Conservation (phyloP, 225 moss, liverwort and hornwort species). For the Thuidium tamariscinum region DNA sequence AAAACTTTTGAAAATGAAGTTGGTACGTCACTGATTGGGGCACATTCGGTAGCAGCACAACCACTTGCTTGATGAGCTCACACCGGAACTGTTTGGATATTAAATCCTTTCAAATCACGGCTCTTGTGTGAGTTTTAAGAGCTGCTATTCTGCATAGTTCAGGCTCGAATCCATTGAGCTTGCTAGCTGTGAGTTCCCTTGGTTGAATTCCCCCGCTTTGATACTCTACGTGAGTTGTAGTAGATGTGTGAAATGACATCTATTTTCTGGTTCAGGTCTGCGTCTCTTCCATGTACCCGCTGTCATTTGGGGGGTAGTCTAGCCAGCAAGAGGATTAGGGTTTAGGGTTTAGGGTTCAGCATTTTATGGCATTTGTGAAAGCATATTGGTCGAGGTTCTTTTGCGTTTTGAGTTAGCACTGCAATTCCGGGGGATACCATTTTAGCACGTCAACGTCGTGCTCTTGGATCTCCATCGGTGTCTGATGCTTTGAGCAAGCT, state of each 20-base stretch:
- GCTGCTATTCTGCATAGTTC: background rate
- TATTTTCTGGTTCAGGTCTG: background rate
- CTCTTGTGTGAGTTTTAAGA: background rate
- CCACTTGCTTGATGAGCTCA: background rate
- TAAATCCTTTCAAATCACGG: background rate
- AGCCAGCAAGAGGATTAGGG: too few species aligned
- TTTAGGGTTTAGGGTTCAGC: too few species aligned
- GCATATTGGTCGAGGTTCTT: background rate
- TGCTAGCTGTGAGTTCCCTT: background rate
- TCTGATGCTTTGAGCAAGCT: background rate
- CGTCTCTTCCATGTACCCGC: background rate
- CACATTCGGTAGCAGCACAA: background rate
- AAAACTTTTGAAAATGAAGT: background rate
- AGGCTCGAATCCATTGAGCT: background rate
- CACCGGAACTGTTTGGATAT: background rate
- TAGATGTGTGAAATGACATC: background rate
- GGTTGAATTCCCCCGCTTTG: background rate
- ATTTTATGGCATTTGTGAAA: too few species aligned
- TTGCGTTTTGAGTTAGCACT: background rate
- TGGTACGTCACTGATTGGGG: background rate
- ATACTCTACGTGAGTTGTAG: background rate
- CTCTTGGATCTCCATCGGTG: background rate
- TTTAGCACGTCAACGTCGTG: background rate
- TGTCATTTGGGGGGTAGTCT: background rate
- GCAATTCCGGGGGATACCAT: background rate